phyloP scores from a whole-genome alignment of 2,329 filamentous ascomycete genomes.

The Sphaerulina populicola region DNA sequence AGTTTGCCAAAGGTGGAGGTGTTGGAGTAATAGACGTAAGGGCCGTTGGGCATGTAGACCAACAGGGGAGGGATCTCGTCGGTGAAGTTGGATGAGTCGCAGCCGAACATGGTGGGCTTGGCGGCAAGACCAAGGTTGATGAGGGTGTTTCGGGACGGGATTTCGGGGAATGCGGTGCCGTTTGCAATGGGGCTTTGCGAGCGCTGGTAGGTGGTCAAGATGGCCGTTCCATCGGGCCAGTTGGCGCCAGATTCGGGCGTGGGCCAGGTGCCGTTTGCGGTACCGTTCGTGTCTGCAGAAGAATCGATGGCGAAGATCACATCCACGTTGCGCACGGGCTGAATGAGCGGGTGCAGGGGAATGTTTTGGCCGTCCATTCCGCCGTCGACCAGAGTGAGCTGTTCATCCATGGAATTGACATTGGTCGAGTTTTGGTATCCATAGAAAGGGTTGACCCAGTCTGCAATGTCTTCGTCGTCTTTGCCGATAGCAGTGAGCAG shows the following conservation, averaged over 20 bases:
- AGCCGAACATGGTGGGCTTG: constrained; percentile 68
- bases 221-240: constrained; percentile 70
- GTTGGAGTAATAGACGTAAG: constrained; percentile 67
- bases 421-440: constrained; percentile 54
- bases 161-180: constrained; percentile 60
- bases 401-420: constrained; percentile 44
- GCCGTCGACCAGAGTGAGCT: constrained; percentile 68
- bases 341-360: constrained; percentile 67
- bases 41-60: constrained; percentile 69
- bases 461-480: constrained; percentile 62
- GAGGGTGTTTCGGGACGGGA: constrained; percentile 70
- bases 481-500: constrained; percentile 51
- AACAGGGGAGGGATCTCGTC: constrained; percentile 54
- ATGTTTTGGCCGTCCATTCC: constrained; percentile 73
- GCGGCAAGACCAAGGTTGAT: constrained; percentile 67
- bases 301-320: constrained; percentile 75
- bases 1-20: constrained; percentile 62
- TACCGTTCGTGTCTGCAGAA: constrained; percentile 57
- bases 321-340: constrained; percentile 63
- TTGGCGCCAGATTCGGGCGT: constrained; percentile 35
- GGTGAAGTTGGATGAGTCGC: constrained; percentile 57
- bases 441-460: constrained; percentile 72
- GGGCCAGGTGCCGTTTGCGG: constrained; percentile 38
- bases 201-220: constrained; percentile 66
- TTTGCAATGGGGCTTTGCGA: constrained; percentile 53